Evolutionary conservation across 106 monocot genomes (phyloP).

Genomic region (Dioscorea dumetorum): DNA sequence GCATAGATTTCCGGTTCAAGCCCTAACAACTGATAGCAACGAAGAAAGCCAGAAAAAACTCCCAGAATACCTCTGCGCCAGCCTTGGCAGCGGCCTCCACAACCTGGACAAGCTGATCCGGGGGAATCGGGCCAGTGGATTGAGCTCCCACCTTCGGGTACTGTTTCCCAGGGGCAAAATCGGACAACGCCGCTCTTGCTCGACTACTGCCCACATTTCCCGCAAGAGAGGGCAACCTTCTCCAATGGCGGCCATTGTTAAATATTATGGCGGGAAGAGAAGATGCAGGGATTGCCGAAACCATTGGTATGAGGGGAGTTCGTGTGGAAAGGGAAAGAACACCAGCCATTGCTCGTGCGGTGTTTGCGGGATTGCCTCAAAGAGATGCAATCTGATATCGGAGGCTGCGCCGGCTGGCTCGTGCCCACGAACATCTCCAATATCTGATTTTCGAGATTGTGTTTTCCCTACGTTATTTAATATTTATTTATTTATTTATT

Average conservation of each 20-base stretch:
- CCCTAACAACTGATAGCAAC: slow-evolving; percentile 1
- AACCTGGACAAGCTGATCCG: slow-evolving; percentile 65
- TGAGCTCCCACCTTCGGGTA: slow-evolving; percentile 60
- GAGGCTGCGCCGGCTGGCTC: too few relatives aligned
- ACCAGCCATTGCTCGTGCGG: slow-evolving; percentile 19
- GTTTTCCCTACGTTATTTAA: too few relatives aligned
- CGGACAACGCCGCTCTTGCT: slow-evolving; percentile 21
- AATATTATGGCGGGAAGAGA: not conserved
- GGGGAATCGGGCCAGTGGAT: slow-evolving; percentile 68
- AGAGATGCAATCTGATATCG: not conserved
- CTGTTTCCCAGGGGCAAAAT: slow-evolving; percentile 16
- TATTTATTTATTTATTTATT: too few relatives aligned
- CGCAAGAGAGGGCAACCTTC: not conserved
- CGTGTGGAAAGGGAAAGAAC: slow-evolving; percentile 24
- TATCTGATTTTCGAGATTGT: too few relatives aligned
- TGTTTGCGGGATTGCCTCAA: not conserved
- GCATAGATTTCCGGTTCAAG: too few relatives aligned
- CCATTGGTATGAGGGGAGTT: slow-evolving; percentile 9
- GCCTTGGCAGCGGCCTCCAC: slow-evolving; percentile 74
- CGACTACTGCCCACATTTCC: not conserved
- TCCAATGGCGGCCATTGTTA: slow-evolving; percentile 4
- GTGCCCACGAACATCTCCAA: too few relatives aligned
- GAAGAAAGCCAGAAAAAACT: slow-evolving; percentile 4
- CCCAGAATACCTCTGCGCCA: slow-evolving; percentile 60
- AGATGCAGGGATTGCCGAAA: not conserved